A percentile compares a stretch with the other conserved stretches of the same genome.
phyloP scores from a whole-genome alignment of 768 basidiomycete genomes.

The Hemileccinum impolitum region DNA sequence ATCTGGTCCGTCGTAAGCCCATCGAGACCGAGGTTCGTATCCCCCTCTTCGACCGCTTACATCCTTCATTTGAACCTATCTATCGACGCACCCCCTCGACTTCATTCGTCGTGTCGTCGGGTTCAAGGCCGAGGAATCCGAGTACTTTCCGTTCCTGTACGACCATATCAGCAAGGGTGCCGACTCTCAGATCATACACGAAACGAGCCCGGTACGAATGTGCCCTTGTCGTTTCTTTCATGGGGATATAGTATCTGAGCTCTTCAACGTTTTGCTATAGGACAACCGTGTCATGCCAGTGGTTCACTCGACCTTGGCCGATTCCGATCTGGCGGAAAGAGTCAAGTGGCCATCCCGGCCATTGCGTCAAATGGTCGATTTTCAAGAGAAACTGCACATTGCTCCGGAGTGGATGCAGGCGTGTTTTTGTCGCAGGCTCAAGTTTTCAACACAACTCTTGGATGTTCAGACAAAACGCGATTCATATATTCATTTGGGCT shows the following conservation, averaged over 20 bases:
- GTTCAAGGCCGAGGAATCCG: conserved; percentile 52
- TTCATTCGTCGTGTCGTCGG: conserved; percentile 56
- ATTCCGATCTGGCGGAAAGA: conserved; percentile 36
- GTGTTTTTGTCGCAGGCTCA: too few species aligned
- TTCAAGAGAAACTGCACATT: too few species aligned
- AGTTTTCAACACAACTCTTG: too few species aligned
- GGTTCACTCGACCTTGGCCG: conserved; percentile 42
- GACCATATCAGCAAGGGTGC: conserved; percentile 50
- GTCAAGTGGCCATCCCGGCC: conserved; percentile 44
- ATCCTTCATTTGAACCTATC: too few species aligned
- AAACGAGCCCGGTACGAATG: conserved; percentile 53
- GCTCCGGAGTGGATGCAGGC: too few species aligned
- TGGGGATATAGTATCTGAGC: not conserved
- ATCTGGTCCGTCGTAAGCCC: conserved; percentile 49
- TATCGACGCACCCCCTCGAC: conserved; percentile 44
- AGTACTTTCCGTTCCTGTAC: conserved; percentile 46
- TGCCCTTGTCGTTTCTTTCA: conserved; percentile 34
- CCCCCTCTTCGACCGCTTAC: not conserved
- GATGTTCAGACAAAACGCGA: too few species aligned
- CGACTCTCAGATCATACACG: conserved; percentile 49
- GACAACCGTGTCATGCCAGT: conserved; percentile 51
- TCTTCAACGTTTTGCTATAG: conserved; percentile 4
- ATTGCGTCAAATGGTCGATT: not conserved
- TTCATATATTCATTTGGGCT: too few species aligned
- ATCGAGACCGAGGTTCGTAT: conserved; percentile 40